Evolutionary conservation across 176 grass and related monocot genomes (phyloP), one percentile per base, ranked within the genome.

Genomic region (Thalia dealbata): DNA sequence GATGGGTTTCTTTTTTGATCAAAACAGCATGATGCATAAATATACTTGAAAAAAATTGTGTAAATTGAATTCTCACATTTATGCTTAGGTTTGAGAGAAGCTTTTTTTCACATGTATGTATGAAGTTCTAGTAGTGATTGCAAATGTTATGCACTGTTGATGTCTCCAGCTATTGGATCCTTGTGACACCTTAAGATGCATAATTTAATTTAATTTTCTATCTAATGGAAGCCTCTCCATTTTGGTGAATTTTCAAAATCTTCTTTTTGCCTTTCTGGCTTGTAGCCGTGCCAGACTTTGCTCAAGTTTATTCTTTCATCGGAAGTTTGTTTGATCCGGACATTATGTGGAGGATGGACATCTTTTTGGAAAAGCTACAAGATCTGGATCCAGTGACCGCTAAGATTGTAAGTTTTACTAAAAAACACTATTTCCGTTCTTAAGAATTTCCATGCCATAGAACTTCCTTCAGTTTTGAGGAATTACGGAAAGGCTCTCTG

Each of bases 311-410:
- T 75, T 67, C 61, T 69, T 97, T 97, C 76, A 70, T 97, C 14
- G 93, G 93, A n/a, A 86, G 90, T 73, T 82, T 97, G 56, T 92
- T 97, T 79, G 93, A 97, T 73, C 87, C 87, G 0, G 67, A 81
- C 65, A 79, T 78, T 22, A 50, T 66, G 1, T 80, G 85, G 28
- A 25, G 55, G 18, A 14, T 46, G 5, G 58, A 75, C 25, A 29
- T 50, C 27, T 45, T 61, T 63, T 61, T 63, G 23, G 58, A 75
- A 62, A 75, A 75, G 73, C 11, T 75, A 26, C 38, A 75, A 58
- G 58, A 75, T 22, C 27, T 63, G 56, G 73, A 75, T 75, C 41
- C 73, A 44, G 24, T 63, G 11, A 62, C 73, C 12, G 73, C 54
- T 12, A 75, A 75, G 48, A 63, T 58, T 46, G 73, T 75, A 61